Evolutionary conservation across 2,329 filamentous ascomycete species (phyloP).

Genomic region (Paradendryphiella salina): DNA sequence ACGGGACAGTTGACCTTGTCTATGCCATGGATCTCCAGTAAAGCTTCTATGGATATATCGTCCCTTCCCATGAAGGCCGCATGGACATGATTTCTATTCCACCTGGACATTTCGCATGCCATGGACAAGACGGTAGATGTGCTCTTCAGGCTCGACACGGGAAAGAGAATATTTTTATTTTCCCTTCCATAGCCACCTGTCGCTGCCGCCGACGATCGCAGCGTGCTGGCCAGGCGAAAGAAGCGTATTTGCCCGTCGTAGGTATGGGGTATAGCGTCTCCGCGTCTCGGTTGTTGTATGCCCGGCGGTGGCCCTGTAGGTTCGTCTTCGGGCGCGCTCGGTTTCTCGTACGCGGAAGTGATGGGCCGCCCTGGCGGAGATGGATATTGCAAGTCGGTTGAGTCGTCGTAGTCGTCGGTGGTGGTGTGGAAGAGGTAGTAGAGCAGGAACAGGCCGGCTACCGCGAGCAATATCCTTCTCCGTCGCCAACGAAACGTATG

Average conservation of each 20-base stretch:
- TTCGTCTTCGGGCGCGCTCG: slow-evolving; percentile 18
- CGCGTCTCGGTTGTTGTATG: slow-evolving; percentile 19
- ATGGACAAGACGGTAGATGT: slow-evolving; percentile 74
- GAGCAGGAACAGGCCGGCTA: slow-evolving; percentile 53
- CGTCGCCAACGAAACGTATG: slow-evolving; percentile 50
- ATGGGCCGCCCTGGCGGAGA: slow-evolving; percentile 7
- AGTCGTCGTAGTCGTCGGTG: slow-evolving; percentile 1
- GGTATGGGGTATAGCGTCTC: slow-evolving; percentile 22
- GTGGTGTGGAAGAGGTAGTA: slow-evolving; percentile 63
- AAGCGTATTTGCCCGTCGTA: slow-evolving; percentile 75
- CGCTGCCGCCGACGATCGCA: slow-evolving; percentile 60
- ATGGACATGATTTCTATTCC: slow-evolving; percentile 74
- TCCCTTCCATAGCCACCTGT: slow-evolving; percentile 56
- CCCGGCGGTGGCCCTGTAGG: slow-evolving; percentile 37
- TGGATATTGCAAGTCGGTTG: not conserved
- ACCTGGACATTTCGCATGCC: slow-evolving; percentile 80
- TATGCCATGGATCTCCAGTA: slow-evolving; percentile 80
- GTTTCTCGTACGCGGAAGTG: slow-evolving; percentile 13
- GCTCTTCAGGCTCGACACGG: slow-evolving; percentile 73
- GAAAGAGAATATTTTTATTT: slow-evolving; percentile 78
- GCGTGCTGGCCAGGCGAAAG: slow-evolving; percentile 63
- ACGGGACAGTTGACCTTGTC: slow-evolving; percentile 67
- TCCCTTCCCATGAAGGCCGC: slow-evolving; percentile 77
- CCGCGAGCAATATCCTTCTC: slow-evolving; percentile 52
- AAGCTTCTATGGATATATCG: slow-evolving; percentile 67